Evolutionary conservation across 2,329 filamentous ascomycete genomes (phyloP).

Genomic region (Ophiobolus disseminans): DNA sequence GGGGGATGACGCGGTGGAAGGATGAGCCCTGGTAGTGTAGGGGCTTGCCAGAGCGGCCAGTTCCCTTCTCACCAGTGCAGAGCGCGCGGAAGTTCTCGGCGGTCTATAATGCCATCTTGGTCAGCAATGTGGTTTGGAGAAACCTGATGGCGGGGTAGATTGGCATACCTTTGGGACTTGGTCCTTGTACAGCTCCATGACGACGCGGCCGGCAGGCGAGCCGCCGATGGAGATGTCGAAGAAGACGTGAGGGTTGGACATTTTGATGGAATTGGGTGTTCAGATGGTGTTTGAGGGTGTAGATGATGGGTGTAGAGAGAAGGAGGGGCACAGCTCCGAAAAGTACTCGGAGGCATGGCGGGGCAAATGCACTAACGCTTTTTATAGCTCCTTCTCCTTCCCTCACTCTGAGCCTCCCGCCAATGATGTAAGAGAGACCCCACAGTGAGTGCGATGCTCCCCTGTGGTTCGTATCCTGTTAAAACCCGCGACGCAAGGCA

Average conservation of each 20-base stretch:
- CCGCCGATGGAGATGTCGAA: conserved; percentile 88
- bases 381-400: no score
- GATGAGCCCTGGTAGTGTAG: conserved; percentile 89
- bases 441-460: no score
- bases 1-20: conserved; percentile 97
- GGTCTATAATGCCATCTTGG: conserved; percentile 61
- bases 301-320: conserved; percentile 1
- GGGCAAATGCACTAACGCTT: neutral
- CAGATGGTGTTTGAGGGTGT: conserved; percentile 18
- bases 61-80: conserved; percentile 92
- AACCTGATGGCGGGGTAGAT: conserved; percentile 26
- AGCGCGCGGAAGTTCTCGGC: conserved; percentile 94
- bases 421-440: no score
- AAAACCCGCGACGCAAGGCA: no score
- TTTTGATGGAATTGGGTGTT: conserved; percentile 28
- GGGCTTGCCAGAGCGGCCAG: conserved; percentile 80
- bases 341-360: no score
- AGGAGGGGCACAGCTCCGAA: conserved; percentile 25
- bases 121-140: conserved; percentile 16
- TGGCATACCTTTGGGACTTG: conserved; percentile 70
- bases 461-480: no score
- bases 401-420: no score
- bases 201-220: conserved; percentile 75
- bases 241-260: conserved; percentile 73
- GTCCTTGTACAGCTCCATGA: conserved; percentile 72